phyloP scores from a whole-genome alignment of 78 protist species.

The Chrysochromulina tobinii region DNA sequence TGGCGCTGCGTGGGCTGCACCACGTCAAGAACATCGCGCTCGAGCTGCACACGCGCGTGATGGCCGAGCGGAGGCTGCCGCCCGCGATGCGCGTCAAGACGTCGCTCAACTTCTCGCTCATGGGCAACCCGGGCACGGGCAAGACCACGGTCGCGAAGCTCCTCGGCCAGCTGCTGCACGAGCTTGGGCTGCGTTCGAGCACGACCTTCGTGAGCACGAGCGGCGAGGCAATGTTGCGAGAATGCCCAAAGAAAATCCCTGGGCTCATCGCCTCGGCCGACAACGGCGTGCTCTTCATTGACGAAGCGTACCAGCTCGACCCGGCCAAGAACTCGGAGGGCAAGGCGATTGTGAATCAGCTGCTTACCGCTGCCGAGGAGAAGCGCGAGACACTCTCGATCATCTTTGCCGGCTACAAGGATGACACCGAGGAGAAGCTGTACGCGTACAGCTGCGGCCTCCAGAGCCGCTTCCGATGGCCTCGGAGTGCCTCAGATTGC shows the following conservation, averaged over 20 bases:
- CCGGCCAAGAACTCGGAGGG: neutral
- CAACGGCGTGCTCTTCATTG: slow-evolving; percentile 44
- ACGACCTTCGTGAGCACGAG: too few relatives aligned
- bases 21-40: too few relatives aligned
- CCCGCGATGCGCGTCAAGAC: too few relatives aligned
- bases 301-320: slow-evolving; percentile 47
- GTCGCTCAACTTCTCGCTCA: too few relatives aligned
- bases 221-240: too few relatives aligned
- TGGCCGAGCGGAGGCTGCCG: too few relatives aligned
- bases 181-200: neutral
- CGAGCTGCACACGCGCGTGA: too few relatives aligned
- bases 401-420: neutral
- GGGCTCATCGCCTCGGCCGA: neutral
- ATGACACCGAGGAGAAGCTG: neutral
- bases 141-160: slow-evolving; percentile 51
- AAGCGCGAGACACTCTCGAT: neutral
- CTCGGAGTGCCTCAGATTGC: too few relatives aligned
- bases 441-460: too few relatives aligned
- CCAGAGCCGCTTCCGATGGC: too few relatives aligned
- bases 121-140: slow-evolving; percentile 7
- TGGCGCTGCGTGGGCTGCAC: too few relatives aligned
- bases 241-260: neutral
- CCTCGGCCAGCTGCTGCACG: neutral
- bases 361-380: neutral
- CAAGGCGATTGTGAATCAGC: neutral